A percentile compares a stretch with the other conserved stretches of the same genome.
phyloP scores from a whole-genome alignment of 2,329 filamentous ascomycete species.

The Fusarium compactum region DNA sequence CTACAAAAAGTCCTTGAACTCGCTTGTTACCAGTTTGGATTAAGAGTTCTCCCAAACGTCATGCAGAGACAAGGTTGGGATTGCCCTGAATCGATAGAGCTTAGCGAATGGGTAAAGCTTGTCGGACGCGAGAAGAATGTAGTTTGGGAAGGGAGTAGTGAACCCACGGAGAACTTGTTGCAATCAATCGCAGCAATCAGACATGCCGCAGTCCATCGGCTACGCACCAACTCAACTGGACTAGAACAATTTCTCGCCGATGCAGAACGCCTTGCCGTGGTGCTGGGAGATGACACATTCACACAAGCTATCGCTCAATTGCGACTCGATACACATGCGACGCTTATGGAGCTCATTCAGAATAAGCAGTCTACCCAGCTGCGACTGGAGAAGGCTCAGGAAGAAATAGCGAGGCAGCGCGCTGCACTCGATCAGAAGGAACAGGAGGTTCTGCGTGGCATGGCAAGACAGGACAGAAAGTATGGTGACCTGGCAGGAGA shows the following conservation, averaged over 20 bases:
- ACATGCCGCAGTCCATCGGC: neutral
- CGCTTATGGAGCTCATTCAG: neutral
- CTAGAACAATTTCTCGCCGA: neutral
- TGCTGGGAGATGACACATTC: neutral
- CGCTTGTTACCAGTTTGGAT: neutral
- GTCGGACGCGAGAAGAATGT: neutral
- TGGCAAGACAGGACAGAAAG: neutral
- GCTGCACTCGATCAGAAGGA: neutral
- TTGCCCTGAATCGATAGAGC: neutral
- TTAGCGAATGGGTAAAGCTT: neutral
- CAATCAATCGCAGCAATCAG: neutral
- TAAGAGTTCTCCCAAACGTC: neutral
- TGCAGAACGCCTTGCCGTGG: neutral
- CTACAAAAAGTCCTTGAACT: neutral
- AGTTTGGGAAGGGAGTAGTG: fast-evolving
- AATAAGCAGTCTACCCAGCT: neutral
- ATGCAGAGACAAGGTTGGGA: neutral
- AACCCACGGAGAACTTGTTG: neutral
- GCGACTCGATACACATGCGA: fast-evolving
- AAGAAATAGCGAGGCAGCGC: neutral
- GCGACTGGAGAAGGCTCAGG: neutral
- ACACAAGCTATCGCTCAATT: neutral
- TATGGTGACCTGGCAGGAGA: neutral
- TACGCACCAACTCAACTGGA: neutral
- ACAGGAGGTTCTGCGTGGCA: neutral